Evolutionary conservation across 768 basidiomycete species (phyloP), one percentile per base, ranked within the genome.

Genomic region (Naganishia friedmannii): DNA sequence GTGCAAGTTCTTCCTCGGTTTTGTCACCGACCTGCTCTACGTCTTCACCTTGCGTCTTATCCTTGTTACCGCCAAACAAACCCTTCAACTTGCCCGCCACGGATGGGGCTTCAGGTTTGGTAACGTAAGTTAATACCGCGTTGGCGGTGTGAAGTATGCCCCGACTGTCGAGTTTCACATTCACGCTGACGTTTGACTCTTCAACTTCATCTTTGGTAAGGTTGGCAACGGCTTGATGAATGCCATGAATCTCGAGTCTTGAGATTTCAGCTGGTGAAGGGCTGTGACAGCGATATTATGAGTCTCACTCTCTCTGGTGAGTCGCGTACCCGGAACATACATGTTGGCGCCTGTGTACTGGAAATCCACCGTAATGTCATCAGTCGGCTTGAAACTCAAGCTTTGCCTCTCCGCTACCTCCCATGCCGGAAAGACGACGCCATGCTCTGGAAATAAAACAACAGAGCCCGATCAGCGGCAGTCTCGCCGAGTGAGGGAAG

Each of bases 171-270:
- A 97, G 84, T 31, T 86, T 83, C 63, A 97, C 82, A 0, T 90
- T 92, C 21, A 92, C 88, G 80, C 93, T 93, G 75, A 98, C 85
- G 17, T 93, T 87, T 2, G 93, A 90, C 75, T 93, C 91, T 29
- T 86, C 80, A 13, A 88, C 90, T 10, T 90, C 91, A 1, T 87
- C 86, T 56, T 90, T 89, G 17, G 93, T 94, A 58, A 97, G 85
- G 79, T 94, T 96, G 37, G 82, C 85, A 26, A 93, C 81, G 2
- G 92, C 92, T 72, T 90, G 88, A 2, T 85, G 82, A 57, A 98
- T 86, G 39, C 90, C 91, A 31, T 78, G 80, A 69, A 97, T 84
- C 21, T 89, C 86, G 26, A 87, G 88, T 73, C 90, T 88, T 19
- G 90, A 83, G 72, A 94, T 86, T 56, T 88, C 87, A 90, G 48